Conservation (phyloP, 2,329 filamentous ascomycete genomes). For the Diaporthe citrichinensis region DNA sequence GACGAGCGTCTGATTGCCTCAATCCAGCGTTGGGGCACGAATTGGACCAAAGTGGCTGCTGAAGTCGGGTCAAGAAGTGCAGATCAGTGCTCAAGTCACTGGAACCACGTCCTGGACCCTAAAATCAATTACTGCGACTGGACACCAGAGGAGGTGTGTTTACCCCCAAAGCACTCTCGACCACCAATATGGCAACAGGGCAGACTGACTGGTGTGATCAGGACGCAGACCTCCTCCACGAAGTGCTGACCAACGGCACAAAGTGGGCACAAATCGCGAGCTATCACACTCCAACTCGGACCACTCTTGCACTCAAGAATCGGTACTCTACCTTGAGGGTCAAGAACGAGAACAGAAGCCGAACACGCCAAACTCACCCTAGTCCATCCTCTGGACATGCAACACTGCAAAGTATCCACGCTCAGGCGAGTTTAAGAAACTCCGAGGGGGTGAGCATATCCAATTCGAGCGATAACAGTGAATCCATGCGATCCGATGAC, state of each 20-base stretch:
- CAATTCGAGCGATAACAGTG: slow-evolving; percentile 13
- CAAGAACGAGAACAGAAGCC: slow-evolving; percentile 10
- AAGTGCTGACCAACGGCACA: slow-evolving; percentile 44
- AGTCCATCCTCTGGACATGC: slow-evolving; percentile 17
- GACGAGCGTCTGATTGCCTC: slow-evolving; percentile 45
- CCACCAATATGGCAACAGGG: background rate
- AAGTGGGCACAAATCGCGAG: slow-evolving; percentile 47
- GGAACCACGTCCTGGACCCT: slow-evolving; percentile 47
- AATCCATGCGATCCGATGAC: slow-evolving; percentile 1
- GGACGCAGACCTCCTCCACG: slow-evolving; percentile 44
- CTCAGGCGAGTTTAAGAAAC: background rate
- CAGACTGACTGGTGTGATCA: slow-evolving; percentile 29
- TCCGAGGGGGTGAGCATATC: background rate
- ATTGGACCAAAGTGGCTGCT: slow-evolving; percentile 47
- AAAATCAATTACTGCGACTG: slow-evolving; percentile 47
- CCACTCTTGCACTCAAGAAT: slow-evolving; percentile 47
- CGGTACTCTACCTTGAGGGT: slow-evolving; percentile 38
- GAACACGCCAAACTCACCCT: slow-evolving; percentile 10
- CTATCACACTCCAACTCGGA: slow-evolving; percentile 46
- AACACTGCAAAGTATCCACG: slow-evolving; percentile 19
- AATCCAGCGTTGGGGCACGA: slow-evolving; percentile 45
- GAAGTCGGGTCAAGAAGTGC: slow-evolving; percentile 46
- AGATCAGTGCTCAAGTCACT: slow-evolving; percentile 48
- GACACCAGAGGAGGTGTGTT: slow-evolving; percentile 45
- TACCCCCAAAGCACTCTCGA: background rate